Conservation (phyloP, 139 green algal species). For the Medakamo hakoo region DNA sequence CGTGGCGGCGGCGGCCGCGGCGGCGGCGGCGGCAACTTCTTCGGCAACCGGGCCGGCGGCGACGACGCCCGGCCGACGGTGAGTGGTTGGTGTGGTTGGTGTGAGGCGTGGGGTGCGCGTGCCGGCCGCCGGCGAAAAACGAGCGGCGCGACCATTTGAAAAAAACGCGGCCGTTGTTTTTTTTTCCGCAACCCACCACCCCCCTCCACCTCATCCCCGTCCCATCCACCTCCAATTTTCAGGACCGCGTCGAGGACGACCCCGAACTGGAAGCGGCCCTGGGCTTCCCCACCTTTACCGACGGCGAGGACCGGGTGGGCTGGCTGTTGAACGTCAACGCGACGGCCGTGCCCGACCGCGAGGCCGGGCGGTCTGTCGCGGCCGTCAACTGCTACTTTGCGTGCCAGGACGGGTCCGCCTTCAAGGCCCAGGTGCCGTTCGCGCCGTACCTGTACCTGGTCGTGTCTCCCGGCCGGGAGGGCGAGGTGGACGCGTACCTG, state of each 20-base stretch:
- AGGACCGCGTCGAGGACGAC: slow-evolving; percentile 15
- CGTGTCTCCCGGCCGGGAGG: slow-evolving; percentile 44
- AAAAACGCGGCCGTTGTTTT: neutral
- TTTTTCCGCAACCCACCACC: neutral
- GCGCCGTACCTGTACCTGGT: slow-evolving; percentile 88
- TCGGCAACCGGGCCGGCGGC: neutral
- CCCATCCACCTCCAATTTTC: neutral
- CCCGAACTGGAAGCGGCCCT: slow-evolving; percentile 48
- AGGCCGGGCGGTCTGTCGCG: slow-evolving; percentile 34
- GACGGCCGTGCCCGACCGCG: neutral
- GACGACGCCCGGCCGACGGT: neutral
- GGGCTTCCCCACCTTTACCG: slow-evolving; percentile 55
- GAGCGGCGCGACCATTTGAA: too few relatives aligned
- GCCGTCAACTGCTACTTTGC: slow-evolving; percentile 89
- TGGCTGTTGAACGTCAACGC: slow-evolving; percentile 87
- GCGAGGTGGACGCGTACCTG: slow-evolving; percentile 74
- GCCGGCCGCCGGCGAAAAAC: neutral
- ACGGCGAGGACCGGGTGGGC: slow-evolving; percentile 54
- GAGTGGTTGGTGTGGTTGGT: neutral
- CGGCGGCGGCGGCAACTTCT: slow-evolving; percentile 4
- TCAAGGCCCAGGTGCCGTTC: slow-evolving; percentile 71
- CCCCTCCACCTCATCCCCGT: neutral
- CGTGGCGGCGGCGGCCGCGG: neutral
- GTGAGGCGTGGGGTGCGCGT: neutral
- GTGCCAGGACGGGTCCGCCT: slow-evolving; percentile 85